Percentiles rank a stretch among this genome's conserved stretches.
Evolutionary conservation across 495 filamentous ascomycete genomes (phyloP).

Genomic region (Lasiosphaeris hirsuta): DNA sequence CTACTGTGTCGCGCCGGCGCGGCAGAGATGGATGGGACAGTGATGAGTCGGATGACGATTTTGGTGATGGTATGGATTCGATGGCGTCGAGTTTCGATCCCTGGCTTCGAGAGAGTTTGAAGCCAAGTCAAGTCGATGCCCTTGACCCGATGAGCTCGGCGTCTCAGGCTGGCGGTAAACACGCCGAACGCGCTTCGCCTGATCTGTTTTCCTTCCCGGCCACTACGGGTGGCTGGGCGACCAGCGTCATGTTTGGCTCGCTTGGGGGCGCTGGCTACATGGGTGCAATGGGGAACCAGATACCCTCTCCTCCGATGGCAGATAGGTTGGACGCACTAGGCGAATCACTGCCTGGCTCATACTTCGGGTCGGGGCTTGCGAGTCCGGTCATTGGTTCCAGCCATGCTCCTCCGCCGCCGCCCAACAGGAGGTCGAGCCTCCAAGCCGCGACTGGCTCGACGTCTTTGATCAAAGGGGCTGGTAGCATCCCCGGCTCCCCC

Average conservation of each 20-base stretch:
- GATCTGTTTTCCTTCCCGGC: slow-evolving; percentile 47
- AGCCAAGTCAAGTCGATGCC: slow-evolving; percentile 24
- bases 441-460: slow-evolving; percentile 35
- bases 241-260: slow-evolving; percentile 41
- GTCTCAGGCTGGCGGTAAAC: slow-evolving; percentile 21
- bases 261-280: slow-evolving; percentile 35
- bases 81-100: slow-evolving; percentile 34
- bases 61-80: slow-evolving; percentile 21
- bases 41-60: slow-evolving; percentile 28
- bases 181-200: slow-evolving; percentile 32
- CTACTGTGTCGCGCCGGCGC: slow-evolving; percentile 21
- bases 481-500: slow-evolving; percentile 18
- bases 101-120: slow-evolving; percentile 44
- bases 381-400: slow-evolving; percentile 10
- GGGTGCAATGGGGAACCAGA: slow-evolving; percentile 20
- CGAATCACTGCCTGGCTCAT: slow-evolving; percentile 28
- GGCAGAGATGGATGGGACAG: slow-evolving; percentile 27
- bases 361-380: slow-evolving; percentile 28
- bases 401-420: slow-evolving; percentile 32
- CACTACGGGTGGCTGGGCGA: slow-evolving; percentile 36
- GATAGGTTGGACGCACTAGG: slow-evolving; percentile 37
- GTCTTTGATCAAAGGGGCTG: slow-evolving; percentile 6
- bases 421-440: slow-evolving; percentile 44
- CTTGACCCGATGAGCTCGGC: slow-evolving; percentile 23
- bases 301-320: slow-evolving; percentile 28